These are phyloP conservation scores for Bisporella sp. DNA, from an alignment of 2,329 filamentous ascomycete species.

Conservation along the genomic window DNA sequence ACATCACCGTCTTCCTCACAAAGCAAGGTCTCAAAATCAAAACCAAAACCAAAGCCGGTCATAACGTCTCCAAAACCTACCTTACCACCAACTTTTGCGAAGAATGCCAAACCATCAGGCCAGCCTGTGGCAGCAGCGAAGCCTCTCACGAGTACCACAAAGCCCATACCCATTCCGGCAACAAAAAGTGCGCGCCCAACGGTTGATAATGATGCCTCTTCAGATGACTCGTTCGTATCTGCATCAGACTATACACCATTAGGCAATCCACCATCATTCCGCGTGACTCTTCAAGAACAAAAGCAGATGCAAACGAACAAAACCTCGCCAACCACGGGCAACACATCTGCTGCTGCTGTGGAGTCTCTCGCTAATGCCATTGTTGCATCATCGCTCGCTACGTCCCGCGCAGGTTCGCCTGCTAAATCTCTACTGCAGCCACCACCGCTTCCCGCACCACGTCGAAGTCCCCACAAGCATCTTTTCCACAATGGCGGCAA, in stretches of 20 bases:
- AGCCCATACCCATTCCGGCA: slow-evolving; percentile 14
- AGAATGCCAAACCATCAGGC: background rate
- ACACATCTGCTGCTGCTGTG: slow-evolving; percentile 39
- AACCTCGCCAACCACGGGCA: slow-evolving; percentile 6
- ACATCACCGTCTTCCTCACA: slow-evolving; percentile 3
- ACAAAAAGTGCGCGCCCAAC: background rate
- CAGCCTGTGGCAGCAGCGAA: slow-evolving; percentile 1
- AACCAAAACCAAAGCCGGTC: background rate
- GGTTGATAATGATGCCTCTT: slow-evolving; percentile 20
- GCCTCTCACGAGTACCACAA: slow-evolving; percentile 8
- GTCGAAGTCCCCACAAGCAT: slow-evolving; percentile 25
- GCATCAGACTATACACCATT: slow-evolving; percentile 15
- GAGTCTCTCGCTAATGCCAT: slow-evolving; percentile 67
- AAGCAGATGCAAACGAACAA: slow-evolving; percentile 8
- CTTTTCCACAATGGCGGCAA: slow-evolving; percentile 31
- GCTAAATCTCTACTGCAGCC: slow-evolving; percentile 12
- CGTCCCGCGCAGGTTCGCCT: slow-evolving; percentile 43
- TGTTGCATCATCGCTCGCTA: slow-evolving; percentile 66
- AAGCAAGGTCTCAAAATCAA: background rate
- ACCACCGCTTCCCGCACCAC: slow-evolving; percentile 25
- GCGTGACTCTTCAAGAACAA: slow-evolving; percentile 19
- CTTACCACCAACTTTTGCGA: slow-evolving; percentile 5
- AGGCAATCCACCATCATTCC: slow-evolving; percentile 15
- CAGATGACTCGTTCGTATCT: slow-evolving; percentile 27
- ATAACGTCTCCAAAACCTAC: slow-evolving; percentile 2